A percentile compares a stretch with the other conserved stretches of the same genome.
Conservation (phyloP, 208 protist genomes). For the Crithidia acanthocephali region DNA sequence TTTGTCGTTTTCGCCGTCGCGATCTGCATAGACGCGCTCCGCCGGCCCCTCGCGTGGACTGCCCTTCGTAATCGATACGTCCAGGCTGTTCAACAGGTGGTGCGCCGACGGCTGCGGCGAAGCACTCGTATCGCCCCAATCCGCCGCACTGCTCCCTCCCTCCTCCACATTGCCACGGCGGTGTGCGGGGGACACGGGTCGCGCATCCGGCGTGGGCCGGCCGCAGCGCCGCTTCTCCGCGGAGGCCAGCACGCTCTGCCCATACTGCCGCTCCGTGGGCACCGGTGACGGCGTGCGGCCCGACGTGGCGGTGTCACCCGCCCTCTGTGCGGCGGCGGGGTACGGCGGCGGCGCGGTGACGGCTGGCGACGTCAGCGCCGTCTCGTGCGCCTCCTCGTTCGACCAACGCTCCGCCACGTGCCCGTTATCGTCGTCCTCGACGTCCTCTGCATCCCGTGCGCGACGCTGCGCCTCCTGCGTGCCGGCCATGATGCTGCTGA, state of each 20-base stretch:
- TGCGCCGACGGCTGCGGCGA: conserved; percentile 39
- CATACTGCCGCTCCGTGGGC: conserved; percentile 33
- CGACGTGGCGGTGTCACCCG: background rate
- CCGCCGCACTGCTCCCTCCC: background rate
- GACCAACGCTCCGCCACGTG: conserved; percentile 1
- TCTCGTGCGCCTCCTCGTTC: conserved; percentile 7
- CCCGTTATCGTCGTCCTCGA: background rate
- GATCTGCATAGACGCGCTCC: background rate
- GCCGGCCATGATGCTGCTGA: conserved; percentile 36
- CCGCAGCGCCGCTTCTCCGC: conserved; percentile 37
- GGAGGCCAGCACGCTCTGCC: conserved; percentile 39
- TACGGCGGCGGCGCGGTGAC: background rate
- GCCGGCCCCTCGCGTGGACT: conserved; percentile 24
- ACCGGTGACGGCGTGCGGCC: conserved; percentile 40
- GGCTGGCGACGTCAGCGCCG: background rate
- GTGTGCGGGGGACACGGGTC: background rate
- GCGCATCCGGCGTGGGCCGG: conserved; percentile 27
- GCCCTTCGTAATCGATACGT: conserved; percentile 31
- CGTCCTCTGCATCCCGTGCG: background rate
- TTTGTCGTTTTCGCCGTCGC: no score
- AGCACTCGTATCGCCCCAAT: conserved; percentile 5
- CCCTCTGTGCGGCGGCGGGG: background rate
- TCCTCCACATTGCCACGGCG: no score
- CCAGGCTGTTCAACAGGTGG: conserved; percentile 37
- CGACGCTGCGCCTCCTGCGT: conserved; percentile 32